phyloP scores from a whole-genome alignment of 352 stramenopile species.

The Phytophthora colocasiae region DNA sequence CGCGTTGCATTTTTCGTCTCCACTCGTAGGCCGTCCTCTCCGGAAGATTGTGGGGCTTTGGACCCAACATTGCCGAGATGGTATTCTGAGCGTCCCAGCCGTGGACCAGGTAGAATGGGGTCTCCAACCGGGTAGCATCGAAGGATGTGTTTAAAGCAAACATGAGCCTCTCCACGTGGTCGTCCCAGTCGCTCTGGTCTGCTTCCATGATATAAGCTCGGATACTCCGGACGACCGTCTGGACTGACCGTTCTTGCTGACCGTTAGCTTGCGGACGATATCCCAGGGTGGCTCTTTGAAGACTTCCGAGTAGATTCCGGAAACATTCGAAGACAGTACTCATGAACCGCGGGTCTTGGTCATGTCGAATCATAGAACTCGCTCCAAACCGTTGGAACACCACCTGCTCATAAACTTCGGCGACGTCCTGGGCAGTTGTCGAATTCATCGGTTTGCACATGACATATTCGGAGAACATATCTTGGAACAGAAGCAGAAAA shows the following conservation, averaged over 20 bases:
- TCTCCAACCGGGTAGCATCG: not conserved
- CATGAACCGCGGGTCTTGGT: no score
- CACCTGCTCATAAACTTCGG: no score
- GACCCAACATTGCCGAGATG: conserved; percentile 6
- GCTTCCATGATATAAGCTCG: conserved; percentile 4
- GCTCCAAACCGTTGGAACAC: no score
- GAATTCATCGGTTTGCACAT: no score
- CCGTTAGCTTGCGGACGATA: conserved; percentile 16
- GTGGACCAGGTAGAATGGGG: conserved; percentile 1
- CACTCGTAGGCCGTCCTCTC: conserved; percentile 13
- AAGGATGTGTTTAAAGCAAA: conserved; percentile 10
- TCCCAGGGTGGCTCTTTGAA: not conserved
- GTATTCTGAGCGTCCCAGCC: not conserved
- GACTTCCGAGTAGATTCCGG: no score
- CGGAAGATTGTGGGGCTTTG: not conserved
- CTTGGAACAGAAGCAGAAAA: no score
- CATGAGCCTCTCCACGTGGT: not conserved
- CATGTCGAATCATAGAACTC: no score
- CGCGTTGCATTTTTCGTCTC: conserved; percentile 4
- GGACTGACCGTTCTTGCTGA: conserved; percentile 1
- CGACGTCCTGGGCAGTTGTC: no score
- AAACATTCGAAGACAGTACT: no score
- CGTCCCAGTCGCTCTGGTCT: conserved; percentile 19
- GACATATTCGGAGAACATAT: no score
- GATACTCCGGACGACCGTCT: conserved; percentile 15